Evolutionary conservation across 768 basidiomycete species (phyloP).

Genomic region (Leccinum barrowsii): DNA sequence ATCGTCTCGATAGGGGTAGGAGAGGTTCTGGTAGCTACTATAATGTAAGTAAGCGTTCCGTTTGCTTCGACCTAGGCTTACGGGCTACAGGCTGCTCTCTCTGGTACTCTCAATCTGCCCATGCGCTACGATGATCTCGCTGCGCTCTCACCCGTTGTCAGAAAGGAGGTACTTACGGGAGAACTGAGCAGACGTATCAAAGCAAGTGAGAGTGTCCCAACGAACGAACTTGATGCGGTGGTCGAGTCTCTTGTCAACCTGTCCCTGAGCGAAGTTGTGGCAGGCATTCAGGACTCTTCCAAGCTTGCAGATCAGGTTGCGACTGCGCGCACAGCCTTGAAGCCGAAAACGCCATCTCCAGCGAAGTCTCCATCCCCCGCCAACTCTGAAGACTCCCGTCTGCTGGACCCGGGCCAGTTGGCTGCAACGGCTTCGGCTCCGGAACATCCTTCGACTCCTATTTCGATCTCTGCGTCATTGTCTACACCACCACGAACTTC

Average conservation of each 20-base stretch:
- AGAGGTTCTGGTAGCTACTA: slow-evolving; percentile 87
- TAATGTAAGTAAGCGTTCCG: slow-evolving; percentile 46
- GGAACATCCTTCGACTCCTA: slow-evolving; percentile 83
- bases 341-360: slow-evolving; percentile 38
- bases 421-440: slow-evolving; percentile 85
- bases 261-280: slow-evolving; percentile 73
- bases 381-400: slow-evolving; percentile 65
- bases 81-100: slow-evolving; percentile 62
- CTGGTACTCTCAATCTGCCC: slow-evolving; percentile 75
- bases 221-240: slow-evolving; percentile 55
- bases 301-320: slow-evolving; percentile 66
- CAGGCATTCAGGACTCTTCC: slow-evolving; percentile 65
- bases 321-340: slow-evolving; percentile 33
- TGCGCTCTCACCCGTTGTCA: slow-evolving; percentile 79
- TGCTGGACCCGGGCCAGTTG: slow-evolving; percentile 59
- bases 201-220: slow-evolving; percentile 47
- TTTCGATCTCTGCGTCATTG: slow-evolving; percentile 71
- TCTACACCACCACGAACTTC: slow-evolving; percentile 82
- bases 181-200: slow-evolving; percentile 77
- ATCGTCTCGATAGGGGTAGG: slow-evolving; percentile 62
- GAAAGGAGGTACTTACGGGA: slow-evolving; percentile 81
- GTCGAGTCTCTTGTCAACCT: slow-evolving; percentile 71
- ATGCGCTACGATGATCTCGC: slow-evolving; percentile 88
- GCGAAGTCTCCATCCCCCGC: slow-evolving; percentile 53
- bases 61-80: slow-evolving; percentile 5